A percentile compares a stretch with the other conserved stretches of the same genome.
These are phyloP conservation scores for Zelopaecilomyces penicillatus DNA, from an alignment of 2,329 filamentous ascomycete genomes.

Conservation along the genomic window DNA sequence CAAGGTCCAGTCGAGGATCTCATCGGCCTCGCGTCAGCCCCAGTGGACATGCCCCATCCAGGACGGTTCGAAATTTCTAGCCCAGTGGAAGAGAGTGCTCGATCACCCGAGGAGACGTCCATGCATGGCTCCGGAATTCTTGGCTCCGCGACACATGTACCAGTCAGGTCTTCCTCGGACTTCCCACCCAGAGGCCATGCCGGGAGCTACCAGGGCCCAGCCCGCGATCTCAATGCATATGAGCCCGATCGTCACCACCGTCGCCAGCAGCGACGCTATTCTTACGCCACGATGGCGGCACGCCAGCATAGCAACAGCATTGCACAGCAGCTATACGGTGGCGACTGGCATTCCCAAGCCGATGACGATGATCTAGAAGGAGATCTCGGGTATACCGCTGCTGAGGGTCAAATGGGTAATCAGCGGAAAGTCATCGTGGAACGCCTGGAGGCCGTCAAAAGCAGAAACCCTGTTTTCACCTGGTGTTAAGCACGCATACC, in stretches of 20 bases:
- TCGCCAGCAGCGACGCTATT: slow-evolving; percentile 44
- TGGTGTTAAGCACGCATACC: slow-evolving; percentile 61
- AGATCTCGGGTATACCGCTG: slow-evolving; percentile 88
- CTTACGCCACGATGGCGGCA: slow-evolving; percentile 40
- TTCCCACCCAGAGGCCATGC: slow-evolving; percentile 12
- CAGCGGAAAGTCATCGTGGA: slow-evolving; percentile 95
- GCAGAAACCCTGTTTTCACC: slow-evolving; percentile 89
- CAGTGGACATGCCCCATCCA: slow-evolving; percentile 61
- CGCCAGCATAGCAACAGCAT: slow-evolving; percentile 42
- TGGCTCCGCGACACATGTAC: background rate
- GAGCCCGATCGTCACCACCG: slow-evolving; percentile 34
- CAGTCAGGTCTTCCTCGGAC: background rate
- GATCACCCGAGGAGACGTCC: slow-evolving; percentile 28
- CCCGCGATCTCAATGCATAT: slow-evolving; percentile 35
- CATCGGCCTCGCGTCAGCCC: slow-evolving; percentile 55
- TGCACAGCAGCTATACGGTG: slow-evolving; percentile 43
- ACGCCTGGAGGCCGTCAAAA: slow-evolving; percentile 89
- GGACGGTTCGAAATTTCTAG: slow-evolving; percentile 63
- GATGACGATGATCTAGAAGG: slow-evolving; percentile 77
- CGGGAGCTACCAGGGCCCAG: slow-evolving; percentile 34
- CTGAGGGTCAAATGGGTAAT: slow-evolving; percentile 86
- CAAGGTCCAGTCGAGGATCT: slow-evolving; percentile 51
- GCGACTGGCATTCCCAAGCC: slow-evolving; percentile 35
- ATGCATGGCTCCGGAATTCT: slow-evolving; percentile 14
- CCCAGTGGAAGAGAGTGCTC: slow-evolving; percentile 32